A percentile compares a stretch with the other conserved stretches of the same genome.
Evolutionary conservation across 805 yeast species (phyloP).

Genomic region (Saccharomycopsis fermentans): DNA sequence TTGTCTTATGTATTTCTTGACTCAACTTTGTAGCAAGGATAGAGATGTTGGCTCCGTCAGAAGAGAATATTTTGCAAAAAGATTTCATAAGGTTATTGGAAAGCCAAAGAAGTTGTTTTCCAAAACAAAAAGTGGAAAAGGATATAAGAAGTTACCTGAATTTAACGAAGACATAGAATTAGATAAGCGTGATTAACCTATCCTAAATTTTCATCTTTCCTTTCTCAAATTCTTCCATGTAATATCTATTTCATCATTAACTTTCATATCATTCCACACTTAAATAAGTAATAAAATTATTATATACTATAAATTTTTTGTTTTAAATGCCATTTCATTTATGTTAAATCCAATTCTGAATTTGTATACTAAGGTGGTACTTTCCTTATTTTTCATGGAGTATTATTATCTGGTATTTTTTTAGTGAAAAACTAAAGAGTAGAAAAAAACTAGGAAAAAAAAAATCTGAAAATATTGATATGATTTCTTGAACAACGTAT

Average conservation of each 20-base stretch:
- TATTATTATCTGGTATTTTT: not conserved
- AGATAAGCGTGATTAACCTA: not conserved
- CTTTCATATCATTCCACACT: not conserved
- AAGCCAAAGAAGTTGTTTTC: slow-evolving; percentile 27
- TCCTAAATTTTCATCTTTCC: not conserved
- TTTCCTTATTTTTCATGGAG: not conserved
- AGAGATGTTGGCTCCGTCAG: slow-evolving; percentile 41
- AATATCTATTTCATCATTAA: not conserved
- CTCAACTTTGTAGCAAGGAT: slow-evolving; percentile 44
- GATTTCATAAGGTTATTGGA: slow-evolving; percentile 31
- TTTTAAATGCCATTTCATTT: not conserved
- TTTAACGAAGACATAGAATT: slow-evolving; percentile 20
- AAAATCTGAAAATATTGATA: not conserved
- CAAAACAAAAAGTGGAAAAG: slow-evolving; percentile 27
- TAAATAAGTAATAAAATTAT: not conserved
- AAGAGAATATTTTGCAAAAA: slow-evolving; percentile 26
- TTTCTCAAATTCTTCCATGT: not conserved
- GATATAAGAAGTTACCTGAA: slow-evolving; percentile 33
- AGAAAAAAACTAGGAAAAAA: not conserved
- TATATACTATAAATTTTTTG: not conserved
- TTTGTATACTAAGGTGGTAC: too few species aligned
- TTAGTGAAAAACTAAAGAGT: not conserved
- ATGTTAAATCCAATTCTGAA: too few species aligned
- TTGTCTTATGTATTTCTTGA: slow-evolving; percentile 54
- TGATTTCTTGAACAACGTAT: not conserved